Percentiles rank a stretch among this genome's conserved stretches.
Conservation (phyloP, 805 yeast species). For the Kuraishia piskuri region DNA sequence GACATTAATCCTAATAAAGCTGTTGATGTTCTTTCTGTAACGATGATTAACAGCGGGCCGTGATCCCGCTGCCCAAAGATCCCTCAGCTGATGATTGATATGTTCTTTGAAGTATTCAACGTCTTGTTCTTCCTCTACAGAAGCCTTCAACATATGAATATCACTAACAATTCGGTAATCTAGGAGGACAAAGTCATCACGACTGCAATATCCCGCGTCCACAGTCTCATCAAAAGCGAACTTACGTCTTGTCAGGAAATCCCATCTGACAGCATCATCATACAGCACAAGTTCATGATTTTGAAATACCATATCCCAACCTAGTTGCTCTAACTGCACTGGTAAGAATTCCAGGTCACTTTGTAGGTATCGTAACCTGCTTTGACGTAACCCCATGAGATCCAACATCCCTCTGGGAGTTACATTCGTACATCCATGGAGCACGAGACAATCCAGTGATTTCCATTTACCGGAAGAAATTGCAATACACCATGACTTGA, state of each 20-base stretch:
- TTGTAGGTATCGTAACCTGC: not conserved
- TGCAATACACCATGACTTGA: constrained; percentile 17
- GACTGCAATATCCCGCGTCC: no score
- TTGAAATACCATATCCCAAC: not conserved
- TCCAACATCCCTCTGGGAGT: not conserved
- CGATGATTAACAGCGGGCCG: not conserved
- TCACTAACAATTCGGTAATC: not conserved
- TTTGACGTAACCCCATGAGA: not conserved
- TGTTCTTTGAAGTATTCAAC: not conserved
- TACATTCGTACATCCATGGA: not conserved
- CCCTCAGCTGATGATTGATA: not conserved
- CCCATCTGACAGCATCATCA: not conserved
- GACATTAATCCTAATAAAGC: not conserved
- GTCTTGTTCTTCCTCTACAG: not conserved
- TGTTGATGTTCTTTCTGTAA: not conserved
- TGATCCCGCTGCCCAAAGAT: not conserved
- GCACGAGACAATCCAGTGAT: constrained; percentile 5
- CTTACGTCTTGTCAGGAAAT: not conserved
- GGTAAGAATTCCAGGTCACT: not conserved
- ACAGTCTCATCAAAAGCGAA: not conserved
- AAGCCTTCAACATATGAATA: not conserved
- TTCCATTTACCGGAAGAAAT: constrained; percentile 16
- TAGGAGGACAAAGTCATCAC: no score
- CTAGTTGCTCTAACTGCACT: not conserved
- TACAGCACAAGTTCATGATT: not conserved